Evolutionary conservation across 1,139 yeast species (phyloP), one percentile per base, ranked within the genome.

Genomic region (Saccharomyces hybrid): DNA sequence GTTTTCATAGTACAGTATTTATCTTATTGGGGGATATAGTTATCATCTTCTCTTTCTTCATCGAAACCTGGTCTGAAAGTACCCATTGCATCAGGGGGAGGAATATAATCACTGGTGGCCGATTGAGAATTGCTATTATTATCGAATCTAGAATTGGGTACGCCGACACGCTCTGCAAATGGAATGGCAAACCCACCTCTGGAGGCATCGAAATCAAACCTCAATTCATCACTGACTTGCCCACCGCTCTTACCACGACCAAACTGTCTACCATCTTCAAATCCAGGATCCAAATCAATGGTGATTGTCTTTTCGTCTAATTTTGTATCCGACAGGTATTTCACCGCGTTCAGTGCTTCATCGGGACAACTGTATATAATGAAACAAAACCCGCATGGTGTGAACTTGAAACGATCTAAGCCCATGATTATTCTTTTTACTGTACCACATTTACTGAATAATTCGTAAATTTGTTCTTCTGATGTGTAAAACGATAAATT

Each of bases 331-430:
- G 87, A 84, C 55, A 93, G 74, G 66, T 83, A 91, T 66, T 89
- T 85, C 66, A 91, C 81, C 5, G 96, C 88, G 60, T 85, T 82
- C 48, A 89, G 74, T 0, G 96, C 89, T 51, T 88, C 90, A 49
- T 77, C 77, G 53, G 84, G 84, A 11, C 76, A 71, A 54, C 78
- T 78, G 68, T 84, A 93, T 49, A 88, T 85, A 34, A 91, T 90
- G 69, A 91, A 91, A 67, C 97, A 90, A 71, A 93, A 93, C 31
- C 98, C 98, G 68, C 98, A 90, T 0, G 98, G 98, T 0, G 96
- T 89, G 64, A 84, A 82, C 61, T 86, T 85, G 67, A 84, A 84
- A 58, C 96, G 78, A 67, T 91, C 97, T 51, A 91, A 77, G 0
- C 99, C 99, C 98, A 93, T 91, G 56, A 91, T 83, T 48, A 90